Conservation (phyloP, 1,284 basidiomycete genomes). For the Tremellales sp. region DNA sequence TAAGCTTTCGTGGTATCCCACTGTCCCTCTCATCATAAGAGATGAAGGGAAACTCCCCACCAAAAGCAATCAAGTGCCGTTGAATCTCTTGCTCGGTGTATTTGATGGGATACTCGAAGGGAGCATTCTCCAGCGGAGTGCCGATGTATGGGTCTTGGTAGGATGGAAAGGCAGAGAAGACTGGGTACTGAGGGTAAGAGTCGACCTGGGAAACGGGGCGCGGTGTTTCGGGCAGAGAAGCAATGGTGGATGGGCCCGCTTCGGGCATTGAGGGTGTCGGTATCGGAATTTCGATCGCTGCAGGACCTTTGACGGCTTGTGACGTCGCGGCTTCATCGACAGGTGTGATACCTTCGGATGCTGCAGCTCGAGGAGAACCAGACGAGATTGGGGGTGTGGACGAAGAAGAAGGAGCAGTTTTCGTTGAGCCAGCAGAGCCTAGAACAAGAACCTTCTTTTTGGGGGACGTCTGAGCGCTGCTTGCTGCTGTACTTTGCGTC, state of each 20-base stretch:
- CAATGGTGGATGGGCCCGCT: slow-evolving; percentile 14
- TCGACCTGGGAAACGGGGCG: no score
- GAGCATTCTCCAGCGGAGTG: no score
- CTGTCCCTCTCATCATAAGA: no score
- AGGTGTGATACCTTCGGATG: slow-evolving; percentile 54
- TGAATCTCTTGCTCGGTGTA: no score
- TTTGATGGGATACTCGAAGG: no score
- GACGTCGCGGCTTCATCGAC: slow-evolving; percentile 24
- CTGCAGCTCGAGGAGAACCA: slow-evolving; percentile 1
- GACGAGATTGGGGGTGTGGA: slow-evolving; percentile 3
- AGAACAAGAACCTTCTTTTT: slow-evolving; percentile 32
- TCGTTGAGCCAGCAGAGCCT: slow-evolving; percentile 7
- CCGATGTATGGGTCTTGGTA: no score
- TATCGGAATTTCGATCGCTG: slow-evolving; percentile 57
- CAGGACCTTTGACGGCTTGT: no score
- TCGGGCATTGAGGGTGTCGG: slow-evolving; percentile 53
- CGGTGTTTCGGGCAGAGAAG: slow-evolving; percentile 16
- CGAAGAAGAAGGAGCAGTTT: slow-evolving; percentile 2
- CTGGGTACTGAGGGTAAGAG: no score
- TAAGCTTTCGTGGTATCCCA: no score
- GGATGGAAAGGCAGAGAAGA: no score
- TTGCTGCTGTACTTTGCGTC: slow-evolving; percentile 20
- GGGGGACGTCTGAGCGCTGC: slow-evolving; percentile 36
- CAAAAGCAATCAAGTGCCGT: no score
- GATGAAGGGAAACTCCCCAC: no score